Base-by-base conservation (phyloP, 345 rosid genomes). In the Salix brachista region DNA sequence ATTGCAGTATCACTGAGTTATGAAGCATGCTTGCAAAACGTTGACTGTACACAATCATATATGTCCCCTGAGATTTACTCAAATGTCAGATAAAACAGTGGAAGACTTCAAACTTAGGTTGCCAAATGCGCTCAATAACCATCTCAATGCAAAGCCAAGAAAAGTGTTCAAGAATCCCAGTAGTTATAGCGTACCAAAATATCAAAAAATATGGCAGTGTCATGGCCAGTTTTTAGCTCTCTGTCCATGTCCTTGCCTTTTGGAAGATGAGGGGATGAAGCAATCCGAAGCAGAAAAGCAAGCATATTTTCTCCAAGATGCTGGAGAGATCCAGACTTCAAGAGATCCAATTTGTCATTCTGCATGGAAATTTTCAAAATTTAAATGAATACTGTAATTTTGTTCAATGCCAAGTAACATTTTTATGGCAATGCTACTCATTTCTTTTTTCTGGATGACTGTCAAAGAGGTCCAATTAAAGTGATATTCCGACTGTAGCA, bases 261-360 rank as follows among this genome's bases (percentile, higher is more conserved):
- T 42, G 91, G 83, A 70, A 92, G 86, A 71, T 86, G 84, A 79
- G 91, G 68, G 58, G 91, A 88, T 78, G 97, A 65, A 78, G 83
- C 96, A 85, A 80, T 79, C 44, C 85, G 93, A 75, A 91, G 84
- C 64, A 96, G 92, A 85, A 93, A 96, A 75, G 96, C 89, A 78
- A 96, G 99, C 93, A 93, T 87, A 81, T 96, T 93, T 83, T 96
- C 99, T 73, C 99, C 98, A 73, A 89, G 91, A 89, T 96, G 98
- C 86, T 96, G 99, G 74, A 96, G 97, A 28, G 99, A 93, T 76
- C 99, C 99, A 42, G 93, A 78, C 82, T 93, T 91, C 80, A 96
- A 74, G 41, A 96, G 89, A 80, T 96, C 94, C 77, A 93, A 42
- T 80, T 87, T 96, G 90, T 96, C 99, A 79, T 96, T 96, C 99